Base-by-base conservation (phyloP, 1,284 basidiomycete species). In the Cutaneotrichosporon curvatum region DNA sequence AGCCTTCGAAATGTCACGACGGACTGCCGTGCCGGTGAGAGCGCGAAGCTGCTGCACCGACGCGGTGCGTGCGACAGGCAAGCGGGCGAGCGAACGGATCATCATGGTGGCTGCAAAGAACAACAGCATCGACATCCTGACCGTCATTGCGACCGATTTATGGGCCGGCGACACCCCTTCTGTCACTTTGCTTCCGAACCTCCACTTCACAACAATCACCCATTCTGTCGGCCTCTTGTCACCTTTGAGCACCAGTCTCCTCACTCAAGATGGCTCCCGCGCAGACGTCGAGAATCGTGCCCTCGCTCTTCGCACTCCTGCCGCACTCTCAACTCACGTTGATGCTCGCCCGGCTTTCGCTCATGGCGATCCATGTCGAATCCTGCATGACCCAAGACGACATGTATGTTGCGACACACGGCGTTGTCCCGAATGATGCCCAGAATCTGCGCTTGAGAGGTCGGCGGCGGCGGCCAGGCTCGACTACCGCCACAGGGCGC, bases 281-380 rank as follows among this genome's bases (percentile, higher is more conserved):
- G 12, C 25, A 28, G 25, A 28, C 8, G 8, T 12, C 25, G 25
- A 28, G 25, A 40, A 54, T 66, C 38, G 43, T 62, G 18, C 65
- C 65, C 4, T 56, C 59, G 21, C 54, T 68, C 37, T 64, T 61
- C 40, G 55, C 65, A 9, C 56, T 68, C 39, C 55, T 65, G 14
- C 61, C 63, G 0, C 34, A 58, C 2, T 45, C 54, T 6, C 45
- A 57, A 30, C 51, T 58, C 28, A 42, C 52, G 19, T 44, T 52
- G 15, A 46, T 62, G 21, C 40, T 60, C 33, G 47, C 62, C n/a
- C 61, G 57, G 31, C 51, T 66, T 16, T 66, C 63, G 8, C 56
- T 63, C 0, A 48, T 48, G 10, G 53, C 63, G 5, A 46, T 66
- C 30, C 58, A 63, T 38, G 51, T 56, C 31, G 56, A 60, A 37